Percentiles rank a stretch among this genome's conserved stretches.
Evolutionary conservation across 108 stramenopile species (phyloP).

Genomic region (Cyclotella atomus): DNA sequence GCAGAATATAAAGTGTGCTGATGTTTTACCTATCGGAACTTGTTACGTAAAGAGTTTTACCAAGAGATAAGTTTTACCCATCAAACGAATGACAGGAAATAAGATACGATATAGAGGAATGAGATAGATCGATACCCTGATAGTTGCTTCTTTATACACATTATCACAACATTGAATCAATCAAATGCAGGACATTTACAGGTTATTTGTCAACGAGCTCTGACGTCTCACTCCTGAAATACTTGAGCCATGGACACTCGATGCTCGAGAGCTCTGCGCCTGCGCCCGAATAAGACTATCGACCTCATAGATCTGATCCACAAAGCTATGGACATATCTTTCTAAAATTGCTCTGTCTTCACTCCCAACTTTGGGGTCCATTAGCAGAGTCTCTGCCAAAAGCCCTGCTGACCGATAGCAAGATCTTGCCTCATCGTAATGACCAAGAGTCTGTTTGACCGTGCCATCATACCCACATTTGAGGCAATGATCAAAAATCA

Average conservation of each 20-base stretch:
- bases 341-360: constrained; percentile 76
- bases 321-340: constrained; percentile 86
- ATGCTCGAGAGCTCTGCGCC: neutral
- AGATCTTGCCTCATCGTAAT: constrained; percentile 79
- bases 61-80: too few species aligned
- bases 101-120: too few species aligned
- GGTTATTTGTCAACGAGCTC: too few species aligned
- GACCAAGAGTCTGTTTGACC: constrained; percentile 85
- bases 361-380: constrained; percentile 78
- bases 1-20: too few species aligned
- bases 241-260: neutral
- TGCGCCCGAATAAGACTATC: constrained; percentile 61
- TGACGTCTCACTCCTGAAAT: neutral
- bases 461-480: constrained; percentile 85
- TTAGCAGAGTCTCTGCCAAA: constrained; percentile 83
- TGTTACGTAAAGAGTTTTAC: too few species aligned
- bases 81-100: too few species aligned
- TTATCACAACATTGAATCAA: too few species aligned
- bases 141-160: too few species aligned
- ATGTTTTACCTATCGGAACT: too few species aligned
- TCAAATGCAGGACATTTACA: too few species aligned
- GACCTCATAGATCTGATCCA: constrained; percentile 78
- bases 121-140: too few species aligned
- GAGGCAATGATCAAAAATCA: constrained; percentile 87
- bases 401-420: constrained; percentile 87